Base-by-base conservation (phyloP, 306 rosid genomes). In the Vachellia collinsii region DNA sequence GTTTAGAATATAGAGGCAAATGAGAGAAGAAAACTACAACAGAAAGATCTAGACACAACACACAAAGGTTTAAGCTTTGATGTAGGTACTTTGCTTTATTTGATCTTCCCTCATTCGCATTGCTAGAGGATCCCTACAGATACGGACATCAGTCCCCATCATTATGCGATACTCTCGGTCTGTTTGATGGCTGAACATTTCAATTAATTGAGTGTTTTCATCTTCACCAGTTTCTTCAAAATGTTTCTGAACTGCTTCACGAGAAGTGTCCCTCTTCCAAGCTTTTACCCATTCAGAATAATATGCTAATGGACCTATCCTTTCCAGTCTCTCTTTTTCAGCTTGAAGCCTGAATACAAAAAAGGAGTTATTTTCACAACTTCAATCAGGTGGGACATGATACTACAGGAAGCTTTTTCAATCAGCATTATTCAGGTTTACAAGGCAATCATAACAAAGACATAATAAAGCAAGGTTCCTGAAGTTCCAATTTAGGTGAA, bases 131-230 rank as follows among this genome's bases (percentile, higher is more conserved):
- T 93, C 99, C 89, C 99, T 88, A 8, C 13, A 84, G 70, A 95
- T 88, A 63, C 99, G 96, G 75, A 74, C 38, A 89, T 95, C 99
- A 72, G 99, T 95, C 69, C 99, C 99, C 98, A 95, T 95, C 99
- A 95, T 95, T 72, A 95, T 80, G 63, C 98, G 98, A 80, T 89
- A 95, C 90, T 95, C 99, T 75, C 89, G 78, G 69, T 89, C 99
- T 20, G 98, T 95, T 83, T 93, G 99, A 75, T 93, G 80, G 86
- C 75, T 63, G 67, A 95, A 88, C 99, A 95, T 93, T 82, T 95
- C 94, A 77, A 93, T 83, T 70, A 95, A 87, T 72, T 95, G 99
- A 59, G 90, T 43, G 56, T 77, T 88, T 86, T 95, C 98, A 78
- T 90, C 92, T 92, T 95, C 97, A 59, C 97, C 97, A 8, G 95